These are phyloP conservation scores for Plenodomus tracheiphilus DNA, from an alignment of 2,329 filamentous ascomycete species.

Conservation along the genomic window DNA sequence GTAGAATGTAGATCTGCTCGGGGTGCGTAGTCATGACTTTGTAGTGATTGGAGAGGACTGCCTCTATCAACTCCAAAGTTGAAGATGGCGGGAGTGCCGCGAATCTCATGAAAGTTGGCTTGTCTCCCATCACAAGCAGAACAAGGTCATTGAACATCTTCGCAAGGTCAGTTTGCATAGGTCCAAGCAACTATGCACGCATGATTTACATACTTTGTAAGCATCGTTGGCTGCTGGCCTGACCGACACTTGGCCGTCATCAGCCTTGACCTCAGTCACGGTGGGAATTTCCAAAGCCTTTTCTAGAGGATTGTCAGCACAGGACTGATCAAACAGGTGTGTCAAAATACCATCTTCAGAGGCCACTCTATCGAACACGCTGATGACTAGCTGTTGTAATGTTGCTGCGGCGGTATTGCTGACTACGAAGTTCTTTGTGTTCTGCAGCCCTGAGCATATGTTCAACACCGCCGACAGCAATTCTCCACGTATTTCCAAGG, in stretches of 20 bases:
- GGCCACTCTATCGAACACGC: slow-evolving; percentile 89
- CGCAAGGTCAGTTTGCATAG: background rate
- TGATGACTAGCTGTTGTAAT: slow-evolving; percentile 87
- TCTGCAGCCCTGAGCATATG: slow-evolving; percentile 88
- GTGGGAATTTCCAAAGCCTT: slow-evolving; percentile 57
- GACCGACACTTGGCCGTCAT: slow-evolving; percentile 67
- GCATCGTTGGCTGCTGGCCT: slow-evolving; percentile 82
- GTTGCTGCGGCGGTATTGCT: slow-evolving; percentile 97
- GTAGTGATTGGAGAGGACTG: slow-evolving; percentile 83
- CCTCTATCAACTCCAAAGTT: slow-evolving; percentile 89
- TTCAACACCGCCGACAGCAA: slow-evolving; percentile 81
- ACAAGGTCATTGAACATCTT: slow-evolving; percentile 88
- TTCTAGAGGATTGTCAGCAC: slow-evolving; percentile 25
- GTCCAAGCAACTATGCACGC: slow-evolving; percentile 7
- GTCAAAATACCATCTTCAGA: slow-evolving; percentile 70
- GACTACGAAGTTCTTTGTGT: slow-evolving; percentile 88
- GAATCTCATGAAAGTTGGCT: slow-evolving; percentile 79
- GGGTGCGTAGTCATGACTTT: slow-evolving; percentile 75
- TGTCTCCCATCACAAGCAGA: slow-evolving; percentile 80
- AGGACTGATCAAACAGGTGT: background rate
- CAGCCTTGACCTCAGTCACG: slow-evolving; percentile 68
- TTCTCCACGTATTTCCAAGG: slow-evolving; percentile 76
- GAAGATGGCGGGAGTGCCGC: slow-evolving; percentile 79
- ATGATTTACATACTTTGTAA: slow-evolving; percentile 60
- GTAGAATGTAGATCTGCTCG: slow-evolving; percentile 79